phyloP scores from a whole-genome alignment of 371 early-diverging fungal genomes.

The Mortierella polycephala region DNA sequence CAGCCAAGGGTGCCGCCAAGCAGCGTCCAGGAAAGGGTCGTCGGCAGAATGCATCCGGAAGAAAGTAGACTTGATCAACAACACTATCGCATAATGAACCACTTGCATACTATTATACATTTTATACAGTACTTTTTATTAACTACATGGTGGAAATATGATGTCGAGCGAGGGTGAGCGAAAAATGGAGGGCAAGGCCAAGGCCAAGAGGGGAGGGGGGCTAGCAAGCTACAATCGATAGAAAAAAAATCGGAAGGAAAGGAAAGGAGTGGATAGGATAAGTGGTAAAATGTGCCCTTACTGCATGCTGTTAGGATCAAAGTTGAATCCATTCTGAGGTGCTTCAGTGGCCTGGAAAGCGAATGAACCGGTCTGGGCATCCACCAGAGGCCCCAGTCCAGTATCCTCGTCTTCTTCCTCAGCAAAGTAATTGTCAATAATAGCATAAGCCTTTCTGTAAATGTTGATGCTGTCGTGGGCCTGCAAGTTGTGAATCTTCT shows the following conservation, averaged over 20 bases:
- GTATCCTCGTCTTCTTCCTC: conserved; percentile 87
- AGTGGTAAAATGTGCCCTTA: not conserved
- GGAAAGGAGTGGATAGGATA: not conserved
- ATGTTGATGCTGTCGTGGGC: conserved; percentile 92
- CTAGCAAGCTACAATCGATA: not conserved
- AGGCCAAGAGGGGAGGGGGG: not conserved
- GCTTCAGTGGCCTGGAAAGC: conserved; percentile 71
- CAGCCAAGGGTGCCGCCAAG: conserved; percentile 40
- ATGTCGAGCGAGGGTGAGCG: no score
- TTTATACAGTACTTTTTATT: not conserved
- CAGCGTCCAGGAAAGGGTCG: conserved; percentile 53
- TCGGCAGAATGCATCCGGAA: conserved; percentile 49
- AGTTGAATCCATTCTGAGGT: conserved; percentile 82
- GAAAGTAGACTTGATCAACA: conserved; percentile 17
- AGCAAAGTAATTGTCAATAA: conserved; percentile 94
- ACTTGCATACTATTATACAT: not conserved
- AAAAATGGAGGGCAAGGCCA: not conserved
- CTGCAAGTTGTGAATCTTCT: conserved; percentile 91
- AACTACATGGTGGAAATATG: not conserved
- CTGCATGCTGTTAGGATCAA: conserved; percentile 56
- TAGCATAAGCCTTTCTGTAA: conserved; percentile 90
- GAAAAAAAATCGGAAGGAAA: not conserved
- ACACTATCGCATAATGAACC: not conserved
- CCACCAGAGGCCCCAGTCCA: conserved; percentile 73
- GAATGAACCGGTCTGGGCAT: conserved; percentile 74